Conservation (phyloP, 169 alveolate species). For the Plasmodium chabaudi region DNA sequence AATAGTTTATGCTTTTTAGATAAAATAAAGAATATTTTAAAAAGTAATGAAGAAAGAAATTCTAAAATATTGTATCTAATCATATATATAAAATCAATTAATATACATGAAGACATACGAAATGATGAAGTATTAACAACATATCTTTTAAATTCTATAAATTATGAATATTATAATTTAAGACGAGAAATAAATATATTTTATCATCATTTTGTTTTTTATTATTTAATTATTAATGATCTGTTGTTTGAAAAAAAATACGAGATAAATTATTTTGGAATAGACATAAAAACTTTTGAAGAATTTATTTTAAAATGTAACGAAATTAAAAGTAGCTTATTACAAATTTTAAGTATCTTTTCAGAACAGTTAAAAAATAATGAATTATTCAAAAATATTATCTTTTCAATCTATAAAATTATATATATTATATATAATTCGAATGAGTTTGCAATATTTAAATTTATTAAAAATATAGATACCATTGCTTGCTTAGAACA, state of each 20-base stretch:
- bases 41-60: constrained; percentile 38
- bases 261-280: constrained; percentile 14
- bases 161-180: constrained; percentile 64
- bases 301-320: constrained; percentile 29
- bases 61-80: constrained; percentile 39
- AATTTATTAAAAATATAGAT: constrained; percentile 33
- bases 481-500: constrained; percentile 10
- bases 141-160: constrained; percentile 48
- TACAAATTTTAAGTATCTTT: constrained; percentile 45
- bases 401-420: constrained; percentile 42
- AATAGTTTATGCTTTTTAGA: constrained; percentile 27
- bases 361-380: constrained; percentile 5
- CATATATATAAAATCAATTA: constrained; percentile 67
- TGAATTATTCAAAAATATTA: constrained; percentile 12
- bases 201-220: constrained; percentile 42
- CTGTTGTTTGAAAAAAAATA: constrained; percentile 37
- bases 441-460: constrained; percentile 53
- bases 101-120: constrained; percentile 61
- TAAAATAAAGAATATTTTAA: constrained; percentile 33
- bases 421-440: constrained; percentile 45
- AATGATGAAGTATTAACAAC: constrained; percentile 32
- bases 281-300: constrained; percentile 30
- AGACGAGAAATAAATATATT: constrained; percentile 45
- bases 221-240: constrained; percentile 11
- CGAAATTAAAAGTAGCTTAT: constrained; percentile 16